A percentile compares a stretch with the other conserved stretches of the same genome.
Conservation (phyloP, 2,329 filamentous ascomycete species). For the Sclerotinia borealis region DNA sequence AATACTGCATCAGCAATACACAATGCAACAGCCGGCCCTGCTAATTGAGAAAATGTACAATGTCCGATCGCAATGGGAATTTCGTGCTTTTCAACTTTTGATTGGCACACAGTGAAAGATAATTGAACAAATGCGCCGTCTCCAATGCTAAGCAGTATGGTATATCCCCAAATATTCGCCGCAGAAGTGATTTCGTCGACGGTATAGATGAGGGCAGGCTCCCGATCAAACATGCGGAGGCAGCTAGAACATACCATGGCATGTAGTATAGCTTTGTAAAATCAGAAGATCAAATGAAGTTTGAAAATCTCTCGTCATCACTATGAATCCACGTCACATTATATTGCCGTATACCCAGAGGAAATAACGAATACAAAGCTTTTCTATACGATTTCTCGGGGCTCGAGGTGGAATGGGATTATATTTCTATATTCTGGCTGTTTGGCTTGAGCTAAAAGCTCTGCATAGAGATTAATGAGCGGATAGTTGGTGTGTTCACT, state of each 20-base stretch:
- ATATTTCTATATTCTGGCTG: too few relatives aligned
- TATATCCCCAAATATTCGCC: neutral
- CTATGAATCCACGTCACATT: too few relatives aligned
- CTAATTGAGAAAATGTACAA: neutral
- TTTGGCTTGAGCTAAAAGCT: too few relatives aligned
- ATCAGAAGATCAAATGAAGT: too few relatives aligned
- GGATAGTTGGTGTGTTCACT: too few relatives aligned
- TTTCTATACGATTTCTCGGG: too few relatives aligned
- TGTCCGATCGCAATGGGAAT: neutral
- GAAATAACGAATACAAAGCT: too few relatives aligned
- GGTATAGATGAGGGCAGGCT: neutral
- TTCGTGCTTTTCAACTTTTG: neutral
- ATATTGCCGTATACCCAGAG: too few relatives aligned
- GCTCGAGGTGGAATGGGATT: too few relatives aligned
- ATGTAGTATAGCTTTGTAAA: slow-evolving; percentile 30
- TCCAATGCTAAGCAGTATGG: neutral
- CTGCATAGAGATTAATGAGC: too few relatives aligned
- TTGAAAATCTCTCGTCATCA: too few relatives aligned
- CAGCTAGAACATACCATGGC: slow-evolving; percentile 32
- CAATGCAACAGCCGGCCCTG: neutral
- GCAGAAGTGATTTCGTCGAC: neutral
- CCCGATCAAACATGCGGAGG: slow-evolving; percentile 19
- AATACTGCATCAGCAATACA: neutral
- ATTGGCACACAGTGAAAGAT: slow-evolving; percentile 15
- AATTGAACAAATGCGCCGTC: slow-evolving; percentile 23